Percentiles rank a stretch among this genome's conserved stretches.
phyloP scores from a whole-genome alignment of 345 rosid species.

The Eucalyptus globulus region DNA sequence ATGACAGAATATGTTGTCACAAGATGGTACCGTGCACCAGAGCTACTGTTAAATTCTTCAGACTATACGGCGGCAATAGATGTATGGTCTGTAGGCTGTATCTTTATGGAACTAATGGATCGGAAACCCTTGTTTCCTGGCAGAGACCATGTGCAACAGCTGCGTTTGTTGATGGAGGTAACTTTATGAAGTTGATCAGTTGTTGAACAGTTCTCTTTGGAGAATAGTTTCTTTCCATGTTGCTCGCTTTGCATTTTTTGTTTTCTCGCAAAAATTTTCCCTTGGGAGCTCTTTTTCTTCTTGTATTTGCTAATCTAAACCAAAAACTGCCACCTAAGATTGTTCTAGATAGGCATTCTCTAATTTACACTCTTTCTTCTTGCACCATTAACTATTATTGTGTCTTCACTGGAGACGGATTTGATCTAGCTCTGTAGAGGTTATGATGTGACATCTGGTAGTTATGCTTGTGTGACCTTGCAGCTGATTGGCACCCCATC shows the following conservation, averaged over 20 bases:
- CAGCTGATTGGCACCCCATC: slow-evolving; percentile 86
- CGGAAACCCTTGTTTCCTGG: slow-evolving; percentile 89
- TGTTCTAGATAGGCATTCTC: neutral
- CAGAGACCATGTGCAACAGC: slow-evolving; percentile 75
- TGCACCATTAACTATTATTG: neutral
- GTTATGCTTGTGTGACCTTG: neutral
- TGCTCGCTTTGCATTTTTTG: neutral
- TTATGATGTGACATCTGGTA: neutral
- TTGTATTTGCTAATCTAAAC: neutral
- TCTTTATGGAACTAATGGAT: slow-evolving; percentile 78
- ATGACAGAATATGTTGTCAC: slow-evolving; percentile 94
- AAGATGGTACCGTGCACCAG: slow-evolving; percentile 99
- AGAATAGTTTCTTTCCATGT: neutral
- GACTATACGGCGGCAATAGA: slow-evolving; percentile 87
- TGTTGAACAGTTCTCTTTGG: neutral
- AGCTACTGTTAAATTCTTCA: slow-evolving; percentile 65
- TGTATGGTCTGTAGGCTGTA: slow-evolving; percentile 98
- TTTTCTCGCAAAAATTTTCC: neutral
- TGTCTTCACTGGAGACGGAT: neutral
- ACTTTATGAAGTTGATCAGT: neutral
- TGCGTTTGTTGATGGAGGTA: slow-evolving; percentile 86
- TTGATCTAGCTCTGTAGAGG: neutral
- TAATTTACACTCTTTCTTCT: neutral
- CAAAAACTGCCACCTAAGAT: neutral
- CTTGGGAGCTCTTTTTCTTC: neutral